Conservation (phyloP, 2,329 filamentous ascomycete genomes). For the Penicillium sp. region DNA sequence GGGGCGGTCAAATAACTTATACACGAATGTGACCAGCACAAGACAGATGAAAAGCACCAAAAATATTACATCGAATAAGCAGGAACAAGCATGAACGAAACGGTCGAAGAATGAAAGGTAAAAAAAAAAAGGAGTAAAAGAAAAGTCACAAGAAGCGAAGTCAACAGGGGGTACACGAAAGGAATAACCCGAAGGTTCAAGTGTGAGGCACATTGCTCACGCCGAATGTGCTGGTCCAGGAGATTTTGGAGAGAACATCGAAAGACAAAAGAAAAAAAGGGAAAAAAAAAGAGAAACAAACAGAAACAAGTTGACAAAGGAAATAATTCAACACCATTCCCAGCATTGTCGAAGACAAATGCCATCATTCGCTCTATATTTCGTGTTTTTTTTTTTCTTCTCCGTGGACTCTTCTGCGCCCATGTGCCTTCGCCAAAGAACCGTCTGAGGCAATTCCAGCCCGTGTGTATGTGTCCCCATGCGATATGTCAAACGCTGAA, state of each 20-base stretch:
- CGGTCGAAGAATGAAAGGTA: slow-evolving; percentile 11
- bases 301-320: slow-evolving; percentile 48
- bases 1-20: slow-evolving; percentile 36
- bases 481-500: slow-evolving; percentile 10
- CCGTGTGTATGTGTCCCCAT: slow-evolving; percentile 8
- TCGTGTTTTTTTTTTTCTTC: slow-evolving; percentile 15
- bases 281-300: slow-evolving; percentile 32
- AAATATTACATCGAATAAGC: slow-evolving; percentile 37
- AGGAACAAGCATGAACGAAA: slow-evolving; percentile 25
- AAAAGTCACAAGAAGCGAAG: slow-evolving; percentile 34
- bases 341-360: slow-evolving; percentile 12
- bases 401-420: slow-evolving; percentile 14
- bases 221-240: slow-evolving; percentile 21
- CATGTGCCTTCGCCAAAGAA: slow-evolving; percentile 4
- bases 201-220: slow-evolving; percentile 17
- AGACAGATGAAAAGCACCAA: slow-evolving; percentile 14
- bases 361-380: slow-evolving; percentile 19
- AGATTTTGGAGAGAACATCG: slow-evolving; percentile 15
- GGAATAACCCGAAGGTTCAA: slow-evolving; percentile 29
- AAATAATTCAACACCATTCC: slow-evolving; percentile 39
- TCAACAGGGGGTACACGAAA: slow-evolving; percentile 39
- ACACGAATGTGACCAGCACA: slow-evolving; percentile 45
- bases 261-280: slow-evolving; percentile 30
- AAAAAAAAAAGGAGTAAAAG: slow-evolving; percentile 2
- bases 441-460: slow-evolving; percentile 2